Evolutionary conservation across 1,284 basidiomycete genomes (phyloP), one percentile per base, ranked within the genome.

Genomic region (Porogramme epimiltina): DNA sequence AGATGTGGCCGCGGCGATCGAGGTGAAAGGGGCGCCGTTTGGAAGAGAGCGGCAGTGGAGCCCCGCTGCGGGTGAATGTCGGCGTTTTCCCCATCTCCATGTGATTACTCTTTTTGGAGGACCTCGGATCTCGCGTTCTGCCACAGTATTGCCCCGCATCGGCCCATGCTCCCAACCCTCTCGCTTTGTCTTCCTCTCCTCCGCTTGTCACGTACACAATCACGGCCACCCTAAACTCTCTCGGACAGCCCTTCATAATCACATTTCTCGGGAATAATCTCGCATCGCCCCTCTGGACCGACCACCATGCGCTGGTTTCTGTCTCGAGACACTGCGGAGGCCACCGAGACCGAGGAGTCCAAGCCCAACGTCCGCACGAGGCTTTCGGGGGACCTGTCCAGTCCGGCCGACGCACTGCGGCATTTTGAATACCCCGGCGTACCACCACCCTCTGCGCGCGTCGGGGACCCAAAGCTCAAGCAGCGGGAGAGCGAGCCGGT

Each of bases 341-440:
- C 53, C 36, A 36, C 45, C 18, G 43, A 49, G 22, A 40, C 47
- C 20, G 57, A 46, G 26, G 49, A 37, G 34, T n/a, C 54, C 33
- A 13, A 56, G 42, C 40, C 46, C 50, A 10, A 39, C 8, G 49
- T 56, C 34, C 58, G 41, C 33, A 45, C 54, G 24, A 45, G 25
- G 36, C 47, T 45, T 20, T 53, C 54, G 18, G 24, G 41, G 16
- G 19, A 51, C 25, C 19, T 49, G 18, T 33, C 49, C 20, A 34
- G 16, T 34, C 43, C 55, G 23, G 42, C 45, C 31, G 59, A 59
- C 42, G 51, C 54, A 9, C 40, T 56, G 9, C 73, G 72, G 25
- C 77, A 88, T 62, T 91, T 84, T 62, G 80, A 82, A 51, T 82
- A 73, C n/a, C 84, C 85, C 11, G 85, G 84, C 26, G 72, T 84